Base-by-base conservation (phyloP, 257 asterid genomes). In the Lithospermum erythrorhizon region DNA sequence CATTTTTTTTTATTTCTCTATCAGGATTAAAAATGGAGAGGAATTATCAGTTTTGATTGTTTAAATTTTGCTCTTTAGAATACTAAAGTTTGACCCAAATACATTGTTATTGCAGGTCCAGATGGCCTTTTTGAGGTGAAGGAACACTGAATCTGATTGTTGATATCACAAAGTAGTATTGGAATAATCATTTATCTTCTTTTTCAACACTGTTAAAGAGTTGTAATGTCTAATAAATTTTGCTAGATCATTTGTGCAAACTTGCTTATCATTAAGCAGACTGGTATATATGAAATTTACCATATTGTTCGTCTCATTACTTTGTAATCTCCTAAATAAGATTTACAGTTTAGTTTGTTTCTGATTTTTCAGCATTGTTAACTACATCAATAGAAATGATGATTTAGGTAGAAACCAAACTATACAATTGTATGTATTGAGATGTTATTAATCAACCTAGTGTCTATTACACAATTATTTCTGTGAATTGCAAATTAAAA, bases 81-180 rank as follows among this genome's bases (percentile, higher is more conserved):
- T 45, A 53, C 25, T 30, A 22, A 6, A 58, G 19, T 0, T 55
- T 24, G 55, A 65, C 63, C 13, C 23, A 21, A 24, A 57, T 29
- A 56, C 55, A 59, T 32, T 27, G 53, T 61, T 60, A 51, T 19
- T 78, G 74, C 82, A 85, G 94, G 96, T 76, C 94, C 94, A 20
- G 94, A 85, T 78, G 96, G 94, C 35, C 85, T 87, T 45, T 87
- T 87, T 58, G 96, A 87, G 83, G 21, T 4, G 29, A 85, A 83
- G 81, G 64, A 76, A 54, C 77, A 77, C 52, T 73, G 62, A 77
- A 30, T 21, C 6, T 23, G 57, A 47, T 24, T 59, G 30, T 16
- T 15, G 23, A 45, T 41, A 41, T 25, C 32, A 6, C 48, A 65
- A 63, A 63, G 57, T 27, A 54, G 64, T 20, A 21, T 7, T 62